A percentile compares a stretch with the other conserved stretches of the same genome.
phyloP scores from a whole-genome alignment of 2,329 filamentous ascomycete genomes.

The Fusarium setosum region DNA sequence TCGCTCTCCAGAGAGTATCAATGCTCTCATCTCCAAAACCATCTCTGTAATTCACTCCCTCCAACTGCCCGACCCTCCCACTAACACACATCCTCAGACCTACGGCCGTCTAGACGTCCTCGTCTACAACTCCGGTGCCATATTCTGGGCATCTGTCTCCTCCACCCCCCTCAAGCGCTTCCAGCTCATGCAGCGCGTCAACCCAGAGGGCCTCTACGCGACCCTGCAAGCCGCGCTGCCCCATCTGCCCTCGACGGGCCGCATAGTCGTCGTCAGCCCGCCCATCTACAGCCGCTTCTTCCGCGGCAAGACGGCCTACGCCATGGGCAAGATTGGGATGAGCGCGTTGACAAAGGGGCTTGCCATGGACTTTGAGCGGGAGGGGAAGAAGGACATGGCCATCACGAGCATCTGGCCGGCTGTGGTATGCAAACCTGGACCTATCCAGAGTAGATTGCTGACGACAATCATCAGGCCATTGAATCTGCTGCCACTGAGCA shows the following conservation, averaged over 20 bases:
- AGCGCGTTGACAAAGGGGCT: constrained; percentile 83
- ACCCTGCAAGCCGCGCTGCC: constrained; percentile 76
- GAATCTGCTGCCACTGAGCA: constrained; percentile 79
- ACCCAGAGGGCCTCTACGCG: constrained; percentile 81
- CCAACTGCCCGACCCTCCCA: background rate
- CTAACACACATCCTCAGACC: constrained; percentile 45
- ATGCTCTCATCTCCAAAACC: constrained; percentile 68
- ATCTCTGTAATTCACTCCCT: constrained; percentile 48
- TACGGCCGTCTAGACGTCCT: constrained; percentile 78
- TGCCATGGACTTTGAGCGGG: constrained; percentile 81
- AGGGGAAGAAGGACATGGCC: constrained; percentile 75
- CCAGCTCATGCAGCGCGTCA: constrained; percentile 80
- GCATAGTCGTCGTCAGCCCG: constrained; percentile 83
- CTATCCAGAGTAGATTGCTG: background rate
- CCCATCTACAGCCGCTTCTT: constrained; percentile 90
- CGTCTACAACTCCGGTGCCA: constrained; percentile 86
- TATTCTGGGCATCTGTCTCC: constrained; percentile 84
- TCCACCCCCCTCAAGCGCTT: constrained; percentile 82
- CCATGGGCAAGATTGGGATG: constrained; percentile 84
- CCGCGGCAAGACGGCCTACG: constrained; percentile 86
- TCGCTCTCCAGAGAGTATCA: constrained; percentile 70
- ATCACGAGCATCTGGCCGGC: constrained; percentile 88
- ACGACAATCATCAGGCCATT: constrained; percentile 61
- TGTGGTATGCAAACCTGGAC: constrained; percentile 59
- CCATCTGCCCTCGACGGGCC: constrained; percentile 67